Base-by-base conservation (phyloP, 805 yeast species). In the Yamadazyma akitaensis region DNA sequence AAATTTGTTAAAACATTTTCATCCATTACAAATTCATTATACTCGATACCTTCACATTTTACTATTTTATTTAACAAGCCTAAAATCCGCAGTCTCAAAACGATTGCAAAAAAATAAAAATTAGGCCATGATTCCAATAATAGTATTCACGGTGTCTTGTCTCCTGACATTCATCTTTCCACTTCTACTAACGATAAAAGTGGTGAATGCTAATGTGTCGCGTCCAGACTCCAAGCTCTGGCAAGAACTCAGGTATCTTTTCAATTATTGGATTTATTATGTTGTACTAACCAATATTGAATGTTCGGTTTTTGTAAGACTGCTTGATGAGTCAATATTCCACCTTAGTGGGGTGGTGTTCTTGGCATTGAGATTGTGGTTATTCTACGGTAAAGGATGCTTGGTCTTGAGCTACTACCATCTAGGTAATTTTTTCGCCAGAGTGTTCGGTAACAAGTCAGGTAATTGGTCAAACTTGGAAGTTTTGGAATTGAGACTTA, bases 381-480 rank as follows among this genome's bases (percentile, higher is more conserved):
- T 60, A 10, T 59, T 60, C 38, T 60, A 54, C 41, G 53, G 56
- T 21, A 59, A 58, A 46, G 64, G 64, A 1, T 60, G 64, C 43
- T 44, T 60, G 18, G 49, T 60, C 2, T n/a, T 58, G 13, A 57
- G 51, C 34, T 48, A 59, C 31, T 57, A 45, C 37, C 56, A 53
- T 39, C 21, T 46, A 6, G 44, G 47, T 14, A 37, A 31, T 17
- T 24, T 53, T 18, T 41, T 51, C 30, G 42, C 30, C 18, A 41
- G 38, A 11, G 8, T 39, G 10, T 41, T 45, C 39, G 47, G 25
- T 13, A 49, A 34, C 18, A 32, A 32, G 37, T 42, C 42, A 3
- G 14, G 26, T 11, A 35, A 11, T 21, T 3, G 32, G 32, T 19
- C 36, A 12, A 43, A 43, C 12, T 19, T 52, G 19, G 54, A 51